Evolutionary conservation across 805 yeast species (phyloP), one percentile per base, ranked within the genome.

Genomic region (Candida loeiensis): DNA sequence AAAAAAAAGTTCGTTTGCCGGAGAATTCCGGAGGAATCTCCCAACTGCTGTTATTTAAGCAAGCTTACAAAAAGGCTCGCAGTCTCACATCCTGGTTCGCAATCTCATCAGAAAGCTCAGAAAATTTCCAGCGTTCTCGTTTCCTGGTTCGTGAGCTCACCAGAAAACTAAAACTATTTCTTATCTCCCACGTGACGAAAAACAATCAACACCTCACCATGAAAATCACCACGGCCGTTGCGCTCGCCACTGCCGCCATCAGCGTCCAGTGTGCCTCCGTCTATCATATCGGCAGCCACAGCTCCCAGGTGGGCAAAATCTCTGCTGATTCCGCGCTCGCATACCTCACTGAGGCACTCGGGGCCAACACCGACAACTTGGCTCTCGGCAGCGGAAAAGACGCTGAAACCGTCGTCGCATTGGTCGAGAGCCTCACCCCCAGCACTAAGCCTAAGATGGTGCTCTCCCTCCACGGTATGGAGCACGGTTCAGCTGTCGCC

Each of bases 341-440:
- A 40, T 71, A 69, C 49, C 63, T 75, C 45, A 71, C 76, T 27
- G 77, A 73, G 47, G 65, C 62, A 41, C 61, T 71, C 38, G 74
- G 63, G 16, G 61, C 69, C 17, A 16, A 17, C 21, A 61, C 71
- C 16, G 63, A 60, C 16, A 54, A 55, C 43, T 66, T 63, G 46
- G 50, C 56, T 22, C 42, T 73, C 29, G 65, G 64, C 17, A 49
- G 53, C 13, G 64, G 63, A 16, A 49, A 55, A n/a, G 46, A 53
- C 16, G 58, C 61, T 20, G 46, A 51, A 1, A 43, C 47, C 20
- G 39, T 48, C 15, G 47, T 60, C 31, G 55, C 61, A 13, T 58
- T 63, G 39, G 43, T 63, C 22, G 30, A 29, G 15, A 17, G 12
- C 3, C 30, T 20, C n/a, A 8, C 9, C 15, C 25, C 21, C 37